Evolutionary conservation across 164 flowering plant genomes (phyloP).

Genomic region (Umbilicus rupestris): DNA sequence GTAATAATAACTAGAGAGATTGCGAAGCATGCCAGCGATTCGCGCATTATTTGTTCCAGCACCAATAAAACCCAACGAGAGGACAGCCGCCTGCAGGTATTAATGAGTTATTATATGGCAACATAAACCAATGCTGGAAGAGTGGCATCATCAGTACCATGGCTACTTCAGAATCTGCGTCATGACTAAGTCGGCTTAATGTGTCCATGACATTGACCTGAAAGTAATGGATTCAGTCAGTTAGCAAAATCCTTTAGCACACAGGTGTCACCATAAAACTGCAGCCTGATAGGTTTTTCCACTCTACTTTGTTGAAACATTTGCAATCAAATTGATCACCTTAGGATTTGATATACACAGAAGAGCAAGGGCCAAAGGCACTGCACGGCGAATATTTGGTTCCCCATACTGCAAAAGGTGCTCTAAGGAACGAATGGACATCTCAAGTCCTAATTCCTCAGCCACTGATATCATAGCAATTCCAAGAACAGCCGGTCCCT

Average conservation of each 20-base stretch:
- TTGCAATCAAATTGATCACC: constrained; percentile 29
- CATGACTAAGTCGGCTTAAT: constrained; percentile 94
- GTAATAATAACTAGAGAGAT: constrained; percentile 93
- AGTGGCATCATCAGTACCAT: constrained; percentile 38
- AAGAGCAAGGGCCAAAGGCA: constrained; percentile 90
- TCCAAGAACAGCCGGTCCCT: constrained; percentile 98
- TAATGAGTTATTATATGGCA: neutral
- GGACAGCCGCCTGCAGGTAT: constrained; percentile 71
- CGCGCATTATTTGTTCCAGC: constrained; percentile 99
- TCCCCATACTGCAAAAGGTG: constrained; percentile 92
- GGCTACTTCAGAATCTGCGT: constrained; percentile 91
- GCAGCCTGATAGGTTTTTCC: neutral
- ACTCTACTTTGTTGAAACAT: neutral
- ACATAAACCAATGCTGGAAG: neutral
- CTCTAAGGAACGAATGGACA: constrained; percentile 96
- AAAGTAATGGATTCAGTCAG: neutral
- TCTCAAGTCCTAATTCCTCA: constrained; percentile 91
- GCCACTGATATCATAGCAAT: constrained; percentile 99
- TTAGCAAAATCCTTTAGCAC: neutral
- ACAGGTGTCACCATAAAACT: neutral
- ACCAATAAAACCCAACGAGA: constrained; percentile 91
- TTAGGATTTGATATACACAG: constrained; percentile 96
- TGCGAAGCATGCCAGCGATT: constrained; percentile 98
- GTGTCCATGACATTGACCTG: constrained; percentile 99
- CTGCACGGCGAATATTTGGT: constrained; percentile 83